Base-by-base conservation (phyloP, 352 stramenopile genomes). In the Halophytophthora polymorphica region DNA sequence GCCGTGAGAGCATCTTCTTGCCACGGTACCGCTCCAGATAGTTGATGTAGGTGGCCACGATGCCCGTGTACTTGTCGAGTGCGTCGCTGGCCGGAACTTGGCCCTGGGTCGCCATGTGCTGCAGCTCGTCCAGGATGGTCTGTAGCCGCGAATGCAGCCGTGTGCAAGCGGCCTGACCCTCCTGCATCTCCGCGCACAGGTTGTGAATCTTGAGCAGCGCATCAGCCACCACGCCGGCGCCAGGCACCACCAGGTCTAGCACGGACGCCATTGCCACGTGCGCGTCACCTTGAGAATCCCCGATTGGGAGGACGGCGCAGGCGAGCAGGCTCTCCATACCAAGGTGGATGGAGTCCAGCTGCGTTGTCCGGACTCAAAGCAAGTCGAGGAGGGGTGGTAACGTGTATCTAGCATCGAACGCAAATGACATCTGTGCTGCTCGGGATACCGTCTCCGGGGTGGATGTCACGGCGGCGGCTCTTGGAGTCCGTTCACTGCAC, bases 141-240 rank as follows among this genome's bases (percentile, higher is more conserved):
- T 14, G 8, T 3, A 58, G 17, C 13, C 50, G 50, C 0, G 13
- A 12, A 8, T 51, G 23, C 25, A 44, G 21, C 8, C n/a, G 25
- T 0, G 12, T 37, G 35, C 50, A 58, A 18, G 35, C 23, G 23
- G 50, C 38, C 13, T 49, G 39, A 11, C 40, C 25, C 39, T 56
- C 39, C 21, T 43, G 31, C 12, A 56, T 37, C 7, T 56, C n/a
- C 17, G 35, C 13, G 11, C 50, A 56, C n/a, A 47, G 48, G 17
- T 39, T 6, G 5, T 38, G 7, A 17, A 56, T 41, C 22, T 34
- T 8, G 10, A 12, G 11, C 2, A 58, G 34, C 22, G 19, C 42
- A 6, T 45, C 17, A 13, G 28, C 51, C 10, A 33, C 41, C 17
- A 34, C 45, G 33, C 42, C 42, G 11, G 23, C 41, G 3, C 35